phyloP scores from a whole-genome alignment of 306 rosid genomes.

The Arachis stenosperma region DNA sequence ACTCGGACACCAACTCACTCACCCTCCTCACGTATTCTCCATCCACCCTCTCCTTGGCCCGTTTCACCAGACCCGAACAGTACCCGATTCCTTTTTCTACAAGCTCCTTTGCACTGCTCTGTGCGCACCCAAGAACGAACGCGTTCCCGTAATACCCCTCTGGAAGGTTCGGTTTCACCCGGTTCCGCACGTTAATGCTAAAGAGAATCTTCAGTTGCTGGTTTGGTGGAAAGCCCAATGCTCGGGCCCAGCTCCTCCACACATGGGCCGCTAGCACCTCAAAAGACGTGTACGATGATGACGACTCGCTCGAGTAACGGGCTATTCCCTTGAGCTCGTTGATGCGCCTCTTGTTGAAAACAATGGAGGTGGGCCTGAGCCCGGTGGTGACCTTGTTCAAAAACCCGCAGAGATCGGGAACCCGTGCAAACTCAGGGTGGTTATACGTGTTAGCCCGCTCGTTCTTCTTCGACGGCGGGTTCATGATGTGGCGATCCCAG shows the following conservation, averaged over 20 bases:
- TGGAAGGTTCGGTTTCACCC: slow-evolving; percentile 73
- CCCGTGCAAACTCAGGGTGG: slow-evolving; percentile 59
- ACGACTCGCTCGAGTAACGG: slow-evolving; percentile 37
- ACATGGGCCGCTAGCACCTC: slow-evolving; percentile 83
- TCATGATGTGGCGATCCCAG: slow-evolving; percentile 81
- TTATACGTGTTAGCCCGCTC: not conserved
- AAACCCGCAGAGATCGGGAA: slow-evolving; percentile 73
- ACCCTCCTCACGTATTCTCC: slow-evolving; percentile 69
- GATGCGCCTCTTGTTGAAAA: slow-evolving; percentile 48
- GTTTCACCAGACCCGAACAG: slow-evolving; percentile 58
- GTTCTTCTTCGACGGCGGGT: not conserved
- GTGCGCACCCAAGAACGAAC: slow-evolving; percentile 78
- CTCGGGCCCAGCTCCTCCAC: slow-evolving; percentile 92
- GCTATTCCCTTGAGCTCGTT: slow-evolving; percentile 53
- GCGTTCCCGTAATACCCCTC: slow-evolving; percentile 88
- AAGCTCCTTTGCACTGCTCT: slow-evolving; percentile 58
- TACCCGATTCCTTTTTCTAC: slow-evolving; percentile 54
- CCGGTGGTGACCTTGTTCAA: slow-evolving; percentile 55
- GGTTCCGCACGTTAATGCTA: slow-evolving; percentile 73
- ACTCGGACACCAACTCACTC: slow-evolving; percentile 60
- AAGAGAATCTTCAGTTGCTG: slow-evolving; percentile 69
- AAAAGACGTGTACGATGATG: slow-evolving; percentile 55
- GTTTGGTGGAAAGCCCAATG: slow-evolving; percentile 65
- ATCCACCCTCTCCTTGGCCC: slow-evolving; percentile 74
- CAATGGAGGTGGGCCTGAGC: slow-evolving; percentile 60